phyloP scores from a whole-genome alignment of 192 early-diverging fungal genomes.

The Entomortierella beljakovae region DNA sequence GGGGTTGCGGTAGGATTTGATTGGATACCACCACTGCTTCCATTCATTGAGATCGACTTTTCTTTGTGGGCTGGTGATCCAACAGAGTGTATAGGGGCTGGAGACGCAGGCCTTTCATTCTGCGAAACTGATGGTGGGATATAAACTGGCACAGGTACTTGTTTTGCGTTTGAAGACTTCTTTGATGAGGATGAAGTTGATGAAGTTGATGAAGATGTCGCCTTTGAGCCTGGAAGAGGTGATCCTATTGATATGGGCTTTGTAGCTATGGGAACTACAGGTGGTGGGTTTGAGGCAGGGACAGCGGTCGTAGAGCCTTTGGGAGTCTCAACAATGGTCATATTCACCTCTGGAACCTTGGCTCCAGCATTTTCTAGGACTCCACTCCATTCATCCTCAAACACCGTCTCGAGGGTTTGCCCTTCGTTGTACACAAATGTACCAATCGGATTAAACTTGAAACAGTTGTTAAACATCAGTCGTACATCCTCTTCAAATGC shows the following conservation, averaged over 20 bases:
- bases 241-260: conserved; percentile 3
- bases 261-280: conserved; percentile 3
- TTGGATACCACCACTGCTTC: neutral
- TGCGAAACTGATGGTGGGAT: conserved; percentile 18
- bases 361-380: conserved; percentile 42
- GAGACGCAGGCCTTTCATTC: conserved; percentile 4
- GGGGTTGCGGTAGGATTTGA: neutral
- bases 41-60: conserved; percentile 9
- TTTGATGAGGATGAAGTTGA: conserved; percentile 14
- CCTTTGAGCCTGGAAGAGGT: conserved; percentile 25
- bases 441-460: conserved; percentile 70
- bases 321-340: conserved; percentile 62
- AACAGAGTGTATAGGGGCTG: conserved; percentile 17
- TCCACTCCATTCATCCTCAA: conserved; percentile 60
- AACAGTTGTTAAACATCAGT: conserved; percentile 69
- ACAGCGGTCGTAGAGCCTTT: conserved; percentile 12
- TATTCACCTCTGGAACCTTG: conserved; percentile 56
- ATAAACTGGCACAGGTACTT: conserved; percentile 25
- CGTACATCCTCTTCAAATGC: conserved; percentile 66
- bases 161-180: conserved; percentile 28
- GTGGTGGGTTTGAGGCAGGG: conserved; percentile 10
- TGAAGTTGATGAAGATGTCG: conserved; percentile 17
- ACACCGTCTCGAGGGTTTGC: conserved; percentile 58
- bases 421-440: conserved; percentile 73
- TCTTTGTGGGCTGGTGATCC: conserved; percentile 19